A percentile compares a stretch with the other conserved stretches of the same genome.
Evolutionary conservation across 495 filamentous ascomycete species (phyloP).

Genomic region (Hyaloscypha finlandica): DNA sequence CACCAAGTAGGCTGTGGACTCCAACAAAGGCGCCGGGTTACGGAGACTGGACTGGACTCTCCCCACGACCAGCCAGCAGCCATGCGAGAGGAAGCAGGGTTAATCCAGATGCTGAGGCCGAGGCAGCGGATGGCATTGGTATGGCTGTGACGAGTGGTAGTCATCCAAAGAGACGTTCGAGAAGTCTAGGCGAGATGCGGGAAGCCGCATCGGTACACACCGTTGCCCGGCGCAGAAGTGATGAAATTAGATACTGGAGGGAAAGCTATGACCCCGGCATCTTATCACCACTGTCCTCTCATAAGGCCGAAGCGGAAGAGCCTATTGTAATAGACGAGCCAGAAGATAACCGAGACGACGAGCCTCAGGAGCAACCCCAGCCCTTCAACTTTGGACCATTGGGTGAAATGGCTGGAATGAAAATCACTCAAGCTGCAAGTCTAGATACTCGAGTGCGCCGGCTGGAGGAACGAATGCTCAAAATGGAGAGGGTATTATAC

Average conservation of each 20-base stretch:
- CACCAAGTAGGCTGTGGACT: conserved; percentile 32
- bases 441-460: conserved; percentile 49
- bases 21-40: conserved; percentile 34
- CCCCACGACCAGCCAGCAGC: conserved; percentile 54
- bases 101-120: conserved; percentile 18
- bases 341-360: conserved; percentile 34
- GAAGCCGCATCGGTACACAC: conserved; percentile 34
- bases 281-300: conserved; percentile 50
- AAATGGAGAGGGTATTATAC: conserved; percentile 48
- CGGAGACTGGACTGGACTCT: conserved; percentile 46
- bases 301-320: conserved; percentile 44
- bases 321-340: conserved; percentile 29
- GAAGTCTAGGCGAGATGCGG: conserved; percentile 54
- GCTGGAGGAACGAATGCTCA: conserved; percentile 48
- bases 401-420: conserved; percentile 52
- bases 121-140: conserved; percentile 41
- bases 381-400: conserved; percentile 52
- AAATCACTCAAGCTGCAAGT: conserved; percentile 53
- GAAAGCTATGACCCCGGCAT: conserved; percentile 50
- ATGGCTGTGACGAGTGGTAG: conserved; percentile 50
- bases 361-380: conserved; percentile 43
- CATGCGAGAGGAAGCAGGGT: conserved; percentile 46
- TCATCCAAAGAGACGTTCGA: conserved; percentile 52
- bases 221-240: conserved; percentile 49
- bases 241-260: conserved; percentile 60